A percentile compares a stretch with the other conserved stretches of the same genome.
phyloP scores from a whole-genome alignment of 257 asterid species.

The Ilex asprella region DNA sequence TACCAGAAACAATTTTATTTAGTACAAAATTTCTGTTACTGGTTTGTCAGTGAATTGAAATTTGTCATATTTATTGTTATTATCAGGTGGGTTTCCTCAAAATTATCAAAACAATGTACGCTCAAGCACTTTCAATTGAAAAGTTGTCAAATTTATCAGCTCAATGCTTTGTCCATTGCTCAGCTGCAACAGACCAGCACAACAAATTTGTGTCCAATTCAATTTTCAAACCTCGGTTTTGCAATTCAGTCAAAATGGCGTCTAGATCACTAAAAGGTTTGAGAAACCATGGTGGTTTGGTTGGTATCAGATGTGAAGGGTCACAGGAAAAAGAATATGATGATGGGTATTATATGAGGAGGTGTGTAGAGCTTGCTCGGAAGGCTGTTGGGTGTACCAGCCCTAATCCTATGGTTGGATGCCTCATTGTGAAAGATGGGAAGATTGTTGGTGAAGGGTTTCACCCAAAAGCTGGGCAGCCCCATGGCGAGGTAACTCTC shows the following conservation, averaged over 20 bases:
- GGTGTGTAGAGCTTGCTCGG: constrained; percentile 79
- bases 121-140: constrained; percentile 30
- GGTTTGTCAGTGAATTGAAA: neutral
- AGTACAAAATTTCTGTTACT: neutral
- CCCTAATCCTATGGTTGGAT: constrained; percentile 98
- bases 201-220: constrained; percentile 14
- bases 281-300: constrained; percentile 20
- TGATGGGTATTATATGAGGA: constrained; percentile 72
- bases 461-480: constrained; percentile 97
- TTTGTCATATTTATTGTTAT: neutral
- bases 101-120: constrained; percentile 22
- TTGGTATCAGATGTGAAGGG: constrained; percentile 33
- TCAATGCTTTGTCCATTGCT: neutral
- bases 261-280: constrained; percentile 23
- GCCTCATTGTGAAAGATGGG: constrained; percentile 81
- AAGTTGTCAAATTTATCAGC: constrained; percentile 16
- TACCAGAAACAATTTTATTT: neutral
- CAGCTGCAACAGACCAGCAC: constrained; percentile 12
- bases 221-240: constrained; percentile 29
- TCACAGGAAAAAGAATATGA: constrained; percentile 19
- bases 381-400: constrained; percentile 76
- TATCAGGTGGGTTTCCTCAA: too few relatives aligned
- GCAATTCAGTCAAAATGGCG: constrained; percentile 33
- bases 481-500: constrained; percentile 87
- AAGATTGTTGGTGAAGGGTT: constrained; percentile 83